Evolutionary conservation across 139 green algal species (phyloP).

Genomic region (Auxenochlorella protothecoides): DNA sequence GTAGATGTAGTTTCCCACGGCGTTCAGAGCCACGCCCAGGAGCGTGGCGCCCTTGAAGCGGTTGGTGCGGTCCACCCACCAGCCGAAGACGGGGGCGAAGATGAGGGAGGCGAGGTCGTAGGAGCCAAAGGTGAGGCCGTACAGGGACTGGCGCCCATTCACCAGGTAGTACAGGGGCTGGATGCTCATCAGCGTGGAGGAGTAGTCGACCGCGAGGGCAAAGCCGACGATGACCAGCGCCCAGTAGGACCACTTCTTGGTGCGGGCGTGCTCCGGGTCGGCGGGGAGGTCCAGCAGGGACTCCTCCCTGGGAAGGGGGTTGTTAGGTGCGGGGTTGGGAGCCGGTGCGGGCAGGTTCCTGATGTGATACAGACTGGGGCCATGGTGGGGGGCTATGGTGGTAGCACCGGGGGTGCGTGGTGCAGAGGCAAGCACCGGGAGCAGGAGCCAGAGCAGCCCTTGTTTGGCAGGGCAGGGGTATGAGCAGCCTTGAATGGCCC

Average conservation of each 20-base stretch:
- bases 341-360: no score
- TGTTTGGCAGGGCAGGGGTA: no score
- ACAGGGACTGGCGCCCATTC: conserved; percentile 1
- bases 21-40: conserved; percentile 12
- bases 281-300: not conserved
- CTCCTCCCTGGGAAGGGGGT: no score
- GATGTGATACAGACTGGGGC: no score
- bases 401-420: no score
- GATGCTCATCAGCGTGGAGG: conserved; percentile 11
- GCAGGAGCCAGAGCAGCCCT: no score
- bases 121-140: conserved; percentile 10
- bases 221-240: conserved; percentile 12
- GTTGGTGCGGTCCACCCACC: conserved; percentile 1
- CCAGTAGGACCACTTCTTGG: conserved; percentile 5
- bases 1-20: conserved; percentile 23
- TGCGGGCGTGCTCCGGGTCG: conserved; percentile 1
- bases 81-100: conserved; percentile 12
- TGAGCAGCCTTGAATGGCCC: no score
- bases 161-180: conserved; percentile 10
- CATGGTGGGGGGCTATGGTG: no score
- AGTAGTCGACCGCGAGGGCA: conserved; percentile 13
- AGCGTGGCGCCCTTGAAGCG: conserved; percentile 10
- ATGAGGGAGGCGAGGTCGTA: conserved; percentile 11
- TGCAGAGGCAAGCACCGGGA: no score
- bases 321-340: no score